These are phyloP conservation scores for Pseudoneurospora amorphoporcata DNA, from an alignment of 495 filamentous ascomycete species.

Conservation along the genomic window DNA sequence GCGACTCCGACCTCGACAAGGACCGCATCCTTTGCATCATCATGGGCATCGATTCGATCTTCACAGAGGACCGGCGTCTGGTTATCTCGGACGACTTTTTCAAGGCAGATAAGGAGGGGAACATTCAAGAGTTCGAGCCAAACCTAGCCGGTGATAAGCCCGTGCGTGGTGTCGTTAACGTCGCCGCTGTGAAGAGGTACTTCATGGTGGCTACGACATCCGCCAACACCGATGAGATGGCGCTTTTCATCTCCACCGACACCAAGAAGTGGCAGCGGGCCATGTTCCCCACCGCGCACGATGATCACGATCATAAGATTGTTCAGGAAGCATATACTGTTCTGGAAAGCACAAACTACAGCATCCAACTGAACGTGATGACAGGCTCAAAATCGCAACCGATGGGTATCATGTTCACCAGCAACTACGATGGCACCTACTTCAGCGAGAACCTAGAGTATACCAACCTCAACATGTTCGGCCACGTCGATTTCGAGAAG, in stretches of 20 bases:
- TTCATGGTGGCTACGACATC: slow-evolving; percentile 74
- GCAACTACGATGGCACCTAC: slow-evolving; percentile 93
- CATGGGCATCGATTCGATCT: slow-evolving; percentile 48
- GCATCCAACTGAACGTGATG: slow-evolving; percentile 91
- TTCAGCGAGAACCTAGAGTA: slow-evolving; percentile 84
- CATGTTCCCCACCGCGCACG: slow-evolving; percentile 49
- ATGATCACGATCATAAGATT: slow-evolving; percentile 53
- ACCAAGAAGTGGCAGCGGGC: slow-evolving; percentile 82
- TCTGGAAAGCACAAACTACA: slow-evolving; percentile 91
- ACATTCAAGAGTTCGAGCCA: slow-evolving; percentile 54
- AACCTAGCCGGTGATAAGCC: slow-evolving; percentile 60
- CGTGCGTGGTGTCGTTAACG: slow-evolving; percentile 62
- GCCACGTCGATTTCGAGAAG: slow-evolving; percentile 88
- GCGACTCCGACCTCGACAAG: slow-evolving; percentile 44
- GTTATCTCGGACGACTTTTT: slow-evolving; percentile 75
- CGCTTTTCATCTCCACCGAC: slow-evolving; percentile 72
- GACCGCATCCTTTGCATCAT: slow-evolving; percentile 73
- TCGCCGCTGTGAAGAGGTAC: slow-evolving; percentile 73
- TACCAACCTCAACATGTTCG: slow-evolving; percentile 65
- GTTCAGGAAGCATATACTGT: slow-evolving; percentile 85
- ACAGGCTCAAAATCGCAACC: slow-evolving; percentile 48
- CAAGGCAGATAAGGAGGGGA: slow-evolving; percentile 33
- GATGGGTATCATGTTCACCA: slow-evolving; percentile 82
- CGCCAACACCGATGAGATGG: slow-evolving; percentile 74
- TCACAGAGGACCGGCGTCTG: slow-evolving; percentile 57